Conservation (phyloP, 2,329 filamentous ascomycete species). For the Bisporella sp. region DNA sequence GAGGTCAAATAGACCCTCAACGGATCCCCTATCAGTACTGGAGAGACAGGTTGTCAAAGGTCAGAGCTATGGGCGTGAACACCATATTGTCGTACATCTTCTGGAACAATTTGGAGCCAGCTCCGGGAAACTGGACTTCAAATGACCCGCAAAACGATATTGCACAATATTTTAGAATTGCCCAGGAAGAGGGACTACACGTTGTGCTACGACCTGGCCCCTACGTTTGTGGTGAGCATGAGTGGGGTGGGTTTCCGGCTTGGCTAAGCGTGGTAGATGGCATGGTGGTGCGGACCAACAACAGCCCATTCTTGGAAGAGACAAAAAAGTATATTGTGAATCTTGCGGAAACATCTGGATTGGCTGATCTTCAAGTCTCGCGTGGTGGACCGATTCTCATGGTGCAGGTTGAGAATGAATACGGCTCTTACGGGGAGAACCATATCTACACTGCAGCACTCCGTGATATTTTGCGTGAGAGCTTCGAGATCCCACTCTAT, state of each 20-base stretch:
- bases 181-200: constrained; percentile 40
- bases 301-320: constrained; percentile 33
- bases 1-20: constrained; percentile 44
- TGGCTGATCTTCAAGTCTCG: constrained; percentile 37
- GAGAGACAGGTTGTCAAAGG: constrained; percentile 37
- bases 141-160: constrained; percentile 37
- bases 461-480: constrained; percentile 33
- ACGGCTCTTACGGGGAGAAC: constrained; percentile 40
- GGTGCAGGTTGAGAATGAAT: constrained; percentile 45
- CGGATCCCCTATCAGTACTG: constrained; percentile 40
- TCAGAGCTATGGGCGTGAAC: constrained; percentile 41
- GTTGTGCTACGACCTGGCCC: constrained; percentile 41
- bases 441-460: constrained; percentile 36
- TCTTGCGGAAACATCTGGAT: constrained; percentile 32
- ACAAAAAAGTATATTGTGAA: constrained; percentile 38
- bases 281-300: constrained; percentile 33
- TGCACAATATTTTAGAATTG: constrained; percentile 38
- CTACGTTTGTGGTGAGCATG: constrained; percentile 42
- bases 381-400: constrained; percentile 40
- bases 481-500: constrained; percentile 39
- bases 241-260: constrained; percentile 35
- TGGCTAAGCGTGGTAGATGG: constrained; percentile 36
- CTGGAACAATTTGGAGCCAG: constrained; percentile 42
- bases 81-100: constrained; percentile 44
- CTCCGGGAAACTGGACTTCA: constrained; percentile 32